Evolutionary conservation across 2,329 filamentous ascomycete species (phyloP).

Genomic region (Pseudocercospora macadamiae): DNA sequence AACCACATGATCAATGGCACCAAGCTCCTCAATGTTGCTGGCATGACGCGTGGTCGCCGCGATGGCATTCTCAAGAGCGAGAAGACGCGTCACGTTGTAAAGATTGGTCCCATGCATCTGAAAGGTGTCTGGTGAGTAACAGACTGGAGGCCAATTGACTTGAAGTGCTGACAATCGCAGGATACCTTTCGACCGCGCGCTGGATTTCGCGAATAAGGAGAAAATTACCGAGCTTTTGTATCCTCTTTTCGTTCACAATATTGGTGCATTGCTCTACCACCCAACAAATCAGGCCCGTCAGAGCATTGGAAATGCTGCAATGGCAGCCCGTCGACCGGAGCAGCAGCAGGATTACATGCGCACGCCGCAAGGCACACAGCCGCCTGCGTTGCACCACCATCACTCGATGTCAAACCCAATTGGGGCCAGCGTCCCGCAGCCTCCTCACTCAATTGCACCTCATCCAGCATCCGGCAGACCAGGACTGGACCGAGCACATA

Average conservation of each 20-base stretch:
- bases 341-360: conserved; percentile 59
- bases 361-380: conserved; percentile 59
- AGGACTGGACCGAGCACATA: conserved; percentile 80
- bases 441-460: conserved; percentile 64
- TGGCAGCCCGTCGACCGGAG: conserved; percentile 73
- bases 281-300: conserved; percentile 81
- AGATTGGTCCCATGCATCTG: conserved; percentile 98
- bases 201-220: conserved; percentile 99
- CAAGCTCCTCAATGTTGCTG: conserved; percentile 93
- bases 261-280: conserved; percentile 89
- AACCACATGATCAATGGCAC: conserved; percentile 99
- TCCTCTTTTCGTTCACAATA: conserved; percentile 96
- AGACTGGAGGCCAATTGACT: neutral
- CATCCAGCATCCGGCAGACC: conserved; percentile 66
- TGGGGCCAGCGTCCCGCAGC: conserved; percentile 66
- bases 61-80: conserved; percentile 98
- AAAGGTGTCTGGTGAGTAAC: conserved; percentile 88
- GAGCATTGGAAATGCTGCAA: conserved; percentile 59
- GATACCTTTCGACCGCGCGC: conserved; percentile 96
- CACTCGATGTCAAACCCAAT: conserved; percentile 67
- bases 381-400: conserved; percentile 73
- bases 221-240: conserved; percentile 97
- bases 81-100: conserved; percentile 94
- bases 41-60: conserved; percentile 93
- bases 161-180: conserved; percentile 50